Percentiles rank a stretch among this genome's conserved stretches.
Conservation (phyloP, 257 asterid species). For the Osmanthus fragrans region DNA sequence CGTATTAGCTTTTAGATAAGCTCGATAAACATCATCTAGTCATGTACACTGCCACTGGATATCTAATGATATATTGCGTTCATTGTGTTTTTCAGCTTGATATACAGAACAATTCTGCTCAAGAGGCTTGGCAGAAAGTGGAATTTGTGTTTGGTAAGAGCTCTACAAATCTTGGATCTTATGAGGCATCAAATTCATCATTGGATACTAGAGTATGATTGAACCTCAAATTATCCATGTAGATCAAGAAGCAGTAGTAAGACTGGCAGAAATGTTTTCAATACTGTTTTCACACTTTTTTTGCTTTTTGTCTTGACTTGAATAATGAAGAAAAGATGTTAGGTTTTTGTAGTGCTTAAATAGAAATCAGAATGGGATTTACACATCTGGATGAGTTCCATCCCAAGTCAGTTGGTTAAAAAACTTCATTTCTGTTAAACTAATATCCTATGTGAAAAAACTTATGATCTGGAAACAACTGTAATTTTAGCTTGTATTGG, state of each 20-base stretch:
- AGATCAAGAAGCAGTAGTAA: neutral
- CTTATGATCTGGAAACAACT: neutral
- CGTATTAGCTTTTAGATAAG: neutral
- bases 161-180: conserved; percentile 21
- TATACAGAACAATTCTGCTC: conserved; percentile 75
- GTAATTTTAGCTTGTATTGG: neutral
- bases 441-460: neutral
- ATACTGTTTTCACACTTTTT: too few relatives aligned
- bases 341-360: neutral
- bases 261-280: neutral
- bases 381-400: neutral
- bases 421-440: neutral
- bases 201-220: neutral
- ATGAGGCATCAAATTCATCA: neutral
- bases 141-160: conserved; percentile 88
- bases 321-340: neutral
- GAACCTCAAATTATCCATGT: neutral
- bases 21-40: neutral
- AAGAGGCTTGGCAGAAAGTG: conserved; percentile 76
- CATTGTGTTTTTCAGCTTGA: conserved; percentile 66
- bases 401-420: neutral
- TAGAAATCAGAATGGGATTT: too few relatives aligned
- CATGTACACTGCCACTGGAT: neutral
- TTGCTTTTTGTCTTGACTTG: too few relatives aligned
- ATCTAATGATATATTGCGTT: neutral